These are phyloP conservation scores for Sophora flavescens DNA, from an alignment of 306 rosid species.

Conservation along the genomic window DNA sequence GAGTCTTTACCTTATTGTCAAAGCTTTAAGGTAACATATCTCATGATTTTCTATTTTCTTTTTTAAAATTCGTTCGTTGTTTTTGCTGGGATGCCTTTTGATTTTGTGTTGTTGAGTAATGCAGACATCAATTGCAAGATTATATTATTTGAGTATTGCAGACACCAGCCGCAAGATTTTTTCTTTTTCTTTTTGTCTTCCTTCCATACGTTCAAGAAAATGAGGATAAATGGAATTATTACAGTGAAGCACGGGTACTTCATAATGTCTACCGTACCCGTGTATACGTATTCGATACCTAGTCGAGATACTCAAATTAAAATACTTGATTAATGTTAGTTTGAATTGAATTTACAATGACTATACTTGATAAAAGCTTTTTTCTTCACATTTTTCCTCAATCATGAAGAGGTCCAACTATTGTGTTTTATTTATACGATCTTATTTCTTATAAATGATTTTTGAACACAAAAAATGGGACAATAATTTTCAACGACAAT, in stretches of 20 bases:
- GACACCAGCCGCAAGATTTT: neutral
- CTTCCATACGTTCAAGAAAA: neutral
- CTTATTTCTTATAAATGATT: no score
- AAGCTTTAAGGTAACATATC: constrained; percentile 69
- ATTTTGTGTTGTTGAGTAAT: neutral
- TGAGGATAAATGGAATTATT: neutral
- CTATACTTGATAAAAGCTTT: neutral
- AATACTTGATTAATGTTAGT: no score
- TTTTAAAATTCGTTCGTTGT: neutral
- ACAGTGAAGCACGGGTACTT: no score
- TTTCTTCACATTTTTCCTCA: no score
- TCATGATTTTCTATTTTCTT: neutral
- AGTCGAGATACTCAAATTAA: no score
- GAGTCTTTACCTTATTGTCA: constrained; percentile 69
- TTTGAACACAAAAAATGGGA: no score
- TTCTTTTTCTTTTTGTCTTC: neutral
- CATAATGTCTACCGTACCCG: no score
- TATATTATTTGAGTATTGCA: neutral
- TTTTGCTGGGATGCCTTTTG: constrained; percentile 15
- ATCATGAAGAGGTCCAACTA: no score
- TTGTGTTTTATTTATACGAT: no score
- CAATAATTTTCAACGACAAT: no score
- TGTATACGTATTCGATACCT: no score
- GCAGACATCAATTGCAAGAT: neutral
- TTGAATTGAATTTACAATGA: no score